Evolutionary conservation across 2,329 filamentous ascomycete species (phyloP).

Genomic region (Penicillium sp.): DNA sequence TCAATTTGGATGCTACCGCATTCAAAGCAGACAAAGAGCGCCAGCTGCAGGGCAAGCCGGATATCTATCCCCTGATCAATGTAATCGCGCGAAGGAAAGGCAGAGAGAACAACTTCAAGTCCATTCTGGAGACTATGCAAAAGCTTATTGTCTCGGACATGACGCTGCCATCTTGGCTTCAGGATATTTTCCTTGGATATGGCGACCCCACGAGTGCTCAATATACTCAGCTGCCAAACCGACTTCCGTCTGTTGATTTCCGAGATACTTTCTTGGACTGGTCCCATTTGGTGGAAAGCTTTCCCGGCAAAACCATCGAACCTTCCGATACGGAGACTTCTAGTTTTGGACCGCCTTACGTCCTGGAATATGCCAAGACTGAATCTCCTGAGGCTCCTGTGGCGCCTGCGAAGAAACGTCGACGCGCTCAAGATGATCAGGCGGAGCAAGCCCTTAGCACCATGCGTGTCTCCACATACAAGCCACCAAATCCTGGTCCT

Average conservation of each 20-base stretch:
- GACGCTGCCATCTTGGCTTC: slow-evolving; percentile 83
- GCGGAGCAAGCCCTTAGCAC: slow-evolving; percentile 62
- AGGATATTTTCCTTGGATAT: slow-evolving; percentile 96
- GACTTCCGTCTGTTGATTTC: slow-evolving; percentile 77
- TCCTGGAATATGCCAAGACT: slow-evolving; percentile 66
- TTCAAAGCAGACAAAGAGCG: slow-evolving; percentile 74
- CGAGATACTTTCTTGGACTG: slow-evolving; percentile 93
- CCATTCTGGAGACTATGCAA: slow-evolving; percentile 86
- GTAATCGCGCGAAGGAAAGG: slow-evolving; percentile 77
- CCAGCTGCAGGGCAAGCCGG: slow-evolving; percentile 63
- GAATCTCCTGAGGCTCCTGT: slow-evolving; percentile 49
- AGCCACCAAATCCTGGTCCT: slow-evolving; percentile 80
- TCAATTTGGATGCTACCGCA: slow-evolving; percentile 74
- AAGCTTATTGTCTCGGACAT: slow-evolving; percentile 80
- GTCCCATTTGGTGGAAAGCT: slow-evolving; percentile 86
- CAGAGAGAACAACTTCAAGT: slow-evolving; percentile 95
- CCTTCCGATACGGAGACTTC: slow-evolving; percentile 67
- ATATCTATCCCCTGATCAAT: slow-evolving; percentile 83
- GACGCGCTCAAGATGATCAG: slow-evolving; percentile 70
- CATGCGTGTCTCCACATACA: slow-evolving; percentile 84
- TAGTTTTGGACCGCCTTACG: slow-evolving; percentile 82
- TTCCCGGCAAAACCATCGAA: slow-evolving; percentile 83
- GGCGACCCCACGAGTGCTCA: slow-evolving; percentile 85
- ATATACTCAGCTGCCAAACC: slow-evolving; percentile 77
- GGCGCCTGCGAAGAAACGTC: slow-evolving; percentile 79